These are phyloP conservation scores for Trichoderma koningii DNA, from an alignment of 2,329 filamentous ascomycete species.

Conservation along the genomic window DNA sequence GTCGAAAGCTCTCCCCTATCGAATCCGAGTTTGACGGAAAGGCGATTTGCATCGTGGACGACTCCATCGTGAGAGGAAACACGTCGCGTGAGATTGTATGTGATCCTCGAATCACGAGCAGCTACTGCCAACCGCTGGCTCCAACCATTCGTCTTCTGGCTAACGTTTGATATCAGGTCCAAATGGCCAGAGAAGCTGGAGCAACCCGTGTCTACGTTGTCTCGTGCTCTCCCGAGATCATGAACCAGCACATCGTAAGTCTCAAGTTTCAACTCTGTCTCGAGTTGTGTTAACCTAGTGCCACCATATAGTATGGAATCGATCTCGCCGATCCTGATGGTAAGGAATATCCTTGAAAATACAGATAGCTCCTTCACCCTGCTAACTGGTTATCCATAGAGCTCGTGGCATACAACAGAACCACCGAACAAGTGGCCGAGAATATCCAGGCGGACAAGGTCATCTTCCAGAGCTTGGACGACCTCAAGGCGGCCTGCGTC, in stretches of 20 bases:
- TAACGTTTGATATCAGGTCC: slow-evolving; percentile 31
- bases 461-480: slow-evolving; percentile 63
- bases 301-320: slow-evolving; percentile 46
- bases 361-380: slow-evolving; percentile 7
- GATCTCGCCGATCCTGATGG: slow-evolving; percentile 48
- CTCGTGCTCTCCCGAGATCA: slow-evolving; percentile 79
- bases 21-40: slow-evolving; percentile 79
- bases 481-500: slow-evolving; percentile 77
- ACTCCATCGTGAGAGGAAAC: slow-evolving; percentile 39
- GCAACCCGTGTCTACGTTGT: slow-evolving; percentile 82
- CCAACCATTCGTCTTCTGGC: neutral
- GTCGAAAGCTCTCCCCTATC: slow-evolving; percentile 87
- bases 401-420: slow-evolving; percentile 47
- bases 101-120: neutral
- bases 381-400: slow-evolving; percentile 33
- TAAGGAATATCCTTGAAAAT: slow-evolving; percentile 29
- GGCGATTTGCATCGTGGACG: slow-evolving; percentile 68
- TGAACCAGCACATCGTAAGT: slow-evolving; percentile 82
- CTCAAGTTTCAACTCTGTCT: neutral
- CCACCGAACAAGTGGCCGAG: slow-evolving; percentile 43
- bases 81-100: slow-evolving; percentile 33
- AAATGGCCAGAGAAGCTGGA: slow-evolving; percentile 81
- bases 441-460: slow-evolving; percentile 54
- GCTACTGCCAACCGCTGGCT: neutral
- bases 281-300: slow-evolving; percentile 12